Evolutionary conservation across 2,329 filamentous ascomycete species (phyloP), one percentile per base, ranked within the genome.

Genomic region (Pseudopyricularia cyperi): DNA sequence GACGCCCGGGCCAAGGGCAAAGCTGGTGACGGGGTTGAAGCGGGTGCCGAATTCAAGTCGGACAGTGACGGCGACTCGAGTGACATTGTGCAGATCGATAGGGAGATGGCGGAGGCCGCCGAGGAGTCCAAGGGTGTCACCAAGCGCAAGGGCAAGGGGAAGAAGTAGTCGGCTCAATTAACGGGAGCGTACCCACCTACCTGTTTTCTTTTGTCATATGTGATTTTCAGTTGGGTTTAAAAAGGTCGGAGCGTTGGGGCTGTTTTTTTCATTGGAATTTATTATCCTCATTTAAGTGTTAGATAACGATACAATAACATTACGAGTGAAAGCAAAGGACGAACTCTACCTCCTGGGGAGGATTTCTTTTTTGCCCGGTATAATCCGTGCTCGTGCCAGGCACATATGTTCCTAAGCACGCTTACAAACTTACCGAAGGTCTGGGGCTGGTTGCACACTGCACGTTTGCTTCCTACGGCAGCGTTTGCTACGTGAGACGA

Each of bases 1-100:
- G 64, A 57, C 24, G 59, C 63, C 24, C 57, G 56, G 33, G 15
- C 17, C 49, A 4, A 19, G 19, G 4, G n/a, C 17, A 12, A 57
- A 17, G 55, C 50, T n/a, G 55, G 44, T 4, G 54, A 50, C 4
- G 56, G 55, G 17, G 50, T 46, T 12, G 44, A 22, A 11, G 22
- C 22, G 35, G 52, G 53, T 17, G 46, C 33, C 33, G 34, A 49
- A 33, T 34, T 48, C 22, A 48, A 52, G 46, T 28, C 32, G 19
- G 39, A 52, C 22, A 48, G 46, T 17, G 46, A 52, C 7, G 33
- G 33, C 7, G 49, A 44, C 46, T 48, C 46, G 32, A 37, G 34
- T 46, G 51, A 52, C 11, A 48, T 48, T 26, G 44, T 52, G 19
- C 44, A 52, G 44, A n/a, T 34, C 19, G 46, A 52, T 7, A 39